Conservation (phyloP, 805 yeast species). For the Ascoidea asiatica region DNA sequence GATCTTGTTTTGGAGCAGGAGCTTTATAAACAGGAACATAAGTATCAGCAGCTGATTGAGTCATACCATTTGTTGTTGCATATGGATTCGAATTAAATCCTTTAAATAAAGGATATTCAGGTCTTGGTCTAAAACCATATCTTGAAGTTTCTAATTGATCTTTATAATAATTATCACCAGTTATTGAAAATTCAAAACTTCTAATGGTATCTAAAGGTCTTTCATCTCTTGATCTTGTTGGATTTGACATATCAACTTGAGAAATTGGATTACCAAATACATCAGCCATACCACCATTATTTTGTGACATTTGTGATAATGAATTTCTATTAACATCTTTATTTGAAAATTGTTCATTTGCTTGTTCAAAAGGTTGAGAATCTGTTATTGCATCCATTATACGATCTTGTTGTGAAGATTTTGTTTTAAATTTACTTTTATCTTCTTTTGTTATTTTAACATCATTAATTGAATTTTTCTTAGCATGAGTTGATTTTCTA, state of each 20-base stretch:
- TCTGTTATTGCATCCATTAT: constrained; percentile 86
- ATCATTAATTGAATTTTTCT: constrained; percentile 13
- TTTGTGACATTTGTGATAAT: constrained; percentile 22
- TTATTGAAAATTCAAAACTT: constrained; percentile 84
- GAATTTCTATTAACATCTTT: constrained; percentile 22
- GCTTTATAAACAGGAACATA: constrained; percentile 41
- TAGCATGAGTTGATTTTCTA: background rate
- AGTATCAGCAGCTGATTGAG: constrained; percentile 19
- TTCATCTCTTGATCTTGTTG: constrained; percentile 86
- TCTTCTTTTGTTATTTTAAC: constrained; percentile 33
- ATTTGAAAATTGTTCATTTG: constrained; percentile 23
- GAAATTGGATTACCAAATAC: constrained; percentile 74
- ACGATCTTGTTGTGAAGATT: constrained; percentile 47
- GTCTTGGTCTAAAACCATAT: constrained; percentile 79
- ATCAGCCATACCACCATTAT: constrained; percentile 54
- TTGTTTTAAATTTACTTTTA: constrained; percentile 6
- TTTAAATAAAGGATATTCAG: constrained; percentile 48
- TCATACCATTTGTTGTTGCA: constrained; percentile 16
- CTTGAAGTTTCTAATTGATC: constrained; percentile 70
- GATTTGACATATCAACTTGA: constrained; percentile 82
- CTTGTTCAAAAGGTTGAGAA: constrained; percentile 85
- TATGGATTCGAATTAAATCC: constrained; percentile 26
- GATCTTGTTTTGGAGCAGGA: constrained; percentile 25
- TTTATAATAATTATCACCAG: constrained; percentile 71
- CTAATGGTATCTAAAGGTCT: constrained; percentile 95